These are phyloP conservation scores for Colletotrichum sublineola DNA, from an alignment of 2,329 filamentous ascomycete species.

Conservation along the genomic window DNA sequence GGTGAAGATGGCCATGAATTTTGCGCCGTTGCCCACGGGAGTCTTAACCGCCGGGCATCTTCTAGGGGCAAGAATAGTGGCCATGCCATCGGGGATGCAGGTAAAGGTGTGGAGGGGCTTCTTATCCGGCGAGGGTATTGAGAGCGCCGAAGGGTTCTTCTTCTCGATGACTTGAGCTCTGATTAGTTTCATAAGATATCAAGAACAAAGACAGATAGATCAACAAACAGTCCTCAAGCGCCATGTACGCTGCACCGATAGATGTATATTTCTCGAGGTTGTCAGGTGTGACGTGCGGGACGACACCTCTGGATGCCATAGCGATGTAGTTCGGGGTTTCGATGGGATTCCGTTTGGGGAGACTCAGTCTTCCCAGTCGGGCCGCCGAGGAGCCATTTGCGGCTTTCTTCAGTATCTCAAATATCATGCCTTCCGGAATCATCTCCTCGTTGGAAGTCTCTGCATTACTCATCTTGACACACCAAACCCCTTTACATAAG, in stretches of 20 bases:
- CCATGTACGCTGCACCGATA: constrained; percentile 81
- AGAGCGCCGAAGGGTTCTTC: constrained; percentile 61
- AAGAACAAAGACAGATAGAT: constrained; percentile 29
- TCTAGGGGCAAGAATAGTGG: constrained; percentile 82
- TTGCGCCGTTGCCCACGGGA: constrained; percentile 78
- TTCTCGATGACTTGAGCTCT: constrained; percentile 65
- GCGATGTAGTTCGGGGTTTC: constrained; percentile 87
- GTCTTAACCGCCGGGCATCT: constrained; percentile 81
- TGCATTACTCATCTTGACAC: constrained; percentile 44
- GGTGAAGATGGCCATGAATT: constrained; percentile 82
- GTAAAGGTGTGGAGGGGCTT: constrained; percentile 82
- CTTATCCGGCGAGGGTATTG: constrained; percentile 53
- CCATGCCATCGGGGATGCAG: constrained; percentile 73
- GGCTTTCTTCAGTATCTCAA: constrained; percentile 62
- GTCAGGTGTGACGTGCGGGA: constrained; percentile 93
- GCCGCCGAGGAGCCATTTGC: constrained; percentile 60
- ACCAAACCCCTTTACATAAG: not conserved
- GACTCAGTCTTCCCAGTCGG: constrained; percentile 75
- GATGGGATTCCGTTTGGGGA: constrained; percentile 74
- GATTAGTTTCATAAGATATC: not conserved
- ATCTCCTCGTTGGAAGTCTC: constrained; percentile 36
- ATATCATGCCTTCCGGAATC: constrained; percentile 52
- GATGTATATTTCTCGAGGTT: constrained; percentile 75
- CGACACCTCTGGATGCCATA: constrained; percentile 82
- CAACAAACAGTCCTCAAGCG: constrained; percentile 90